Evolutionary conservation across 139 green algal species (phyloP), one percentile per base, ranked within the genome.

Genomic region (Chlorella sorokiniana): DNA sequence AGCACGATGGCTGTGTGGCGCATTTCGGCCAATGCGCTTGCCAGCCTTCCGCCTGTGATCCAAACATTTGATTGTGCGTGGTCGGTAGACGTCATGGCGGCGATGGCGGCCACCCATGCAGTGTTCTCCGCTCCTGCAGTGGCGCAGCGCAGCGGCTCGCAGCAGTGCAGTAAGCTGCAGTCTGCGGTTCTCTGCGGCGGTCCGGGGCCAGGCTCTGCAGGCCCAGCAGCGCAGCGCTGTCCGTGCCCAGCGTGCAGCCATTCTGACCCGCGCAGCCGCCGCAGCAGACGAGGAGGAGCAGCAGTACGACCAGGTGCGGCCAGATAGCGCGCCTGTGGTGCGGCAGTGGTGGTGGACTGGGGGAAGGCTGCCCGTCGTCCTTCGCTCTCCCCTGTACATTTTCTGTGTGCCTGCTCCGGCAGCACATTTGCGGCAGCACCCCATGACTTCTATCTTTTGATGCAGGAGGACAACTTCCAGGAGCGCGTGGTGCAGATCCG

Each of bases 401-500:
- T n/a, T n/a, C n/a, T n/a, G n/a, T n/a, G n/a, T n/a, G n/a, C n/a
- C n/a, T 59, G 48, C 48, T 59, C 16, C 16, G 48, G 48, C 16
- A 25, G 14, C 16, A 59, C 11, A 16, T 59, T 16, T 59, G 48
- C 14, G 48, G 48, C 14, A 25, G 48, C 48, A 11, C 16, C 11
- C 11, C 48, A 59, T 59, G 14, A 11, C 48, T 16, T 16, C 29
- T 37, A 25, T 59, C 14, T 16, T 59, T 59, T n/a, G 18, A n/a
- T 65, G 56, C 33, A 86, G 75, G 65, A 79, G 10, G 76, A 87
- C 63, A 65, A 73, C 23, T 91, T 89, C 52, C 52, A 89, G 70
- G 89, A 92, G 78, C 83, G 87, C 23, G 87, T 92, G 31, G 82
- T 96, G 51, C 87, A 79, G 73, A 69, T 99, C 29, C 85, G 64